phyloP scores from a whole-genome alignment of 495 filamentous ascomycete genomes.

The Friedmanniomyces endolithicus region DNA sequence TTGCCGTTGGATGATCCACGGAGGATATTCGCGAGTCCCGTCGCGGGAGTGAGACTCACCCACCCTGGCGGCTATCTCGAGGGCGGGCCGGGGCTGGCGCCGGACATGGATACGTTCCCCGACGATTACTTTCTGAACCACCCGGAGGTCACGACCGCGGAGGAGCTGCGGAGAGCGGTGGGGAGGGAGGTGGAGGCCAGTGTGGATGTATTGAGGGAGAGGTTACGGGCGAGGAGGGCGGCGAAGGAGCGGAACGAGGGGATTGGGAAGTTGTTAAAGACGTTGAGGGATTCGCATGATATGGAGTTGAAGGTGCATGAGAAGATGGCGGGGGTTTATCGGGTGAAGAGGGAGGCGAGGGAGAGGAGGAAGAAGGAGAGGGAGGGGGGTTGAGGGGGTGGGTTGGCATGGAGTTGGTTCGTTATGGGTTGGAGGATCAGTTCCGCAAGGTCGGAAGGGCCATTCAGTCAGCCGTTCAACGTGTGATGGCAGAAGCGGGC shows the following conservation, averaged over 20 bases:
- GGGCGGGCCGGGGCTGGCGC: slow-evolving; percentile 27
- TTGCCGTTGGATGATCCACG: slow-evolving; percentile 27
- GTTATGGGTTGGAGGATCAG: no score
- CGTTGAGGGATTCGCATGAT: slow-evolving; percentile 24
- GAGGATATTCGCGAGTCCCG: slow-evolving; percentile 24
- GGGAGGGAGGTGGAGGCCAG: slow-evolving; percentile 10
- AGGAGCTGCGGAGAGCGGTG: slow-evolving; percentile 11
- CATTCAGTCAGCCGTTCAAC: no score
- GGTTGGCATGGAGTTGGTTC: neutral
- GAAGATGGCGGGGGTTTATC: slow-evolving; percentile 21
- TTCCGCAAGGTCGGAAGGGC: no score
- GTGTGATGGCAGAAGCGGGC: no score
- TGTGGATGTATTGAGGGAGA: slow-evolving; percentile 15
- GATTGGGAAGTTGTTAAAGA: slow-evolving; percentile 24
- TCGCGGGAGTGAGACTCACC: slow-evolving; percentile 29
- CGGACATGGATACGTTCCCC: slow-evolving; percentile 24
- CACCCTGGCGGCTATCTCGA: slow-evolving; percentile 28
- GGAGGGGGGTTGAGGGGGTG: slow-evolving; percentile 4
- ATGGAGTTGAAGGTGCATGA: slow-evolving; percentile 27
- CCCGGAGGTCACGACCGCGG: slow-evolving; percentile 4
- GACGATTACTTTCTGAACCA: slow-evolving; percentile 21
- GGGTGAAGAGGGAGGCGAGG: slow-evolving; percentile 26
- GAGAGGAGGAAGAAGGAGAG: slow-evolving; percentile 23
- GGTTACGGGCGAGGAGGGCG: slow-evolving; percentile 12
- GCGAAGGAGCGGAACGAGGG: slow-evolving; percentile 23